Conservation (phyloP, 208 protist genomes). For the Leishmania mexicana region DNA sequence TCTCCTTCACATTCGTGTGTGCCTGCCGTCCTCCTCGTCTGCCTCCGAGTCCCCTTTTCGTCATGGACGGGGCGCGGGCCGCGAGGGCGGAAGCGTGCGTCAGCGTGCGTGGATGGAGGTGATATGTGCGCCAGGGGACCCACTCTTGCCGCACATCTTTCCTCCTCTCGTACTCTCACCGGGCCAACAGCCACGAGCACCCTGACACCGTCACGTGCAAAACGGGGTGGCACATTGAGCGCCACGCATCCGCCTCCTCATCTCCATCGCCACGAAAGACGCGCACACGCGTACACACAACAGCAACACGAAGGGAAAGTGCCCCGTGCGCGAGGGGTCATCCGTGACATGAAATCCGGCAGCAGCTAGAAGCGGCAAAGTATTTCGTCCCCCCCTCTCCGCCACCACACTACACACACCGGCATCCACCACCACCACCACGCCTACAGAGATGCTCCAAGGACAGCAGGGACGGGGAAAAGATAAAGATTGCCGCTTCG, state of each 20-base stretch:
- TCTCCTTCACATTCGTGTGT: background rate
- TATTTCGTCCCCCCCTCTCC: background rate
- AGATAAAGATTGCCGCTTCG: background rate
- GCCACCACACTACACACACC: background rate
- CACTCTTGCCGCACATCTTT: background rate
- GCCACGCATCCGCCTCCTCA: too few relatives aligned
- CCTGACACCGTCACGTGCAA: background rate
- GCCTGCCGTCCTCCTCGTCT: background rate
- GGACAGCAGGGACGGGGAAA: background rate
- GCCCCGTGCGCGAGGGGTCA: too few relatives aligned
- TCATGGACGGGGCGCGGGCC: background rate
- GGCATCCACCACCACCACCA: background rate
- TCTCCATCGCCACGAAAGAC: too few relatives aligned
- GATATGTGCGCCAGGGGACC: background rate
- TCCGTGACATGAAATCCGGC: too few relatives aligned
- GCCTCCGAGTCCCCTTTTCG: background rate
- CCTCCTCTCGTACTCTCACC: background rate
- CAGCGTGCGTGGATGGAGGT: background rate
- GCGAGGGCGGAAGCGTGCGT: background rate
- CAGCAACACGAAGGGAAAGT: too few relatives aligned
- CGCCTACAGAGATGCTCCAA: background rate
- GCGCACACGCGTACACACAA: too few relatives aligned
- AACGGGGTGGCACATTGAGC: too few relatives aligned
- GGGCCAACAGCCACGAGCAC: background rate
- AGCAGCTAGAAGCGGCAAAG: too few relatives aligned